Evolutionary conservation across 2,329 filamentous ascomycete genomes (phyloP).

Genomic region (Conoideocrella luteorostrata): DNA sequence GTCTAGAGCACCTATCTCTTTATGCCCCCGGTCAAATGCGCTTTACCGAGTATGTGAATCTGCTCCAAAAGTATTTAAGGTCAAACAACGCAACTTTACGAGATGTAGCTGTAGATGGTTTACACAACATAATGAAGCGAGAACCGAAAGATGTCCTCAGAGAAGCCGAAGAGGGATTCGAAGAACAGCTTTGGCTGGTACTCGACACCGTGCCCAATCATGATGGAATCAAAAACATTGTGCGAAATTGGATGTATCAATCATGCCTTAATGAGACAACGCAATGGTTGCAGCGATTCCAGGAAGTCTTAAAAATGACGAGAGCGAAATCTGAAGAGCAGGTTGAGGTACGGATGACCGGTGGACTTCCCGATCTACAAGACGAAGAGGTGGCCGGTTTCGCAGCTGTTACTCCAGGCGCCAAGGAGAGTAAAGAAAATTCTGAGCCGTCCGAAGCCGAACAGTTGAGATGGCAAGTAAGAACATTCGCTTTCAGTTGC

Average conservation of each 20-base stretch:
- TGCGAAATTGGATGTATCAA: constrained; percentile 90
- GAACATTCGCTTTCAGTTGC: constrained; percentile 87
- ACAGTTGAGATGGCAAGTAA: constrained; percentile 88
- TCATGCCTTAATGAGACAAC: constrained; percentile 74
- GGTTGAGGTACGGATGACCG: constrained; percentile 33
- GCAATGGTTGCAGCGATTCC: constrained; percentile 83
- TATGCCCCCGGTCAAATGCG: constrained; percentile 87
- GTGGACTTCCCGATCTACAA: constrained; percentile 67
- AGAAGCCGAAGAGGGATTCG: constrained; percentile 69
- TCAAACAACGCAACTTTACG: constrained; percentile 63
- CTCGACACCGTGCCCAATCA: constrained; percentile 73
- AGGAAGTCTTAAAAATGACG: constrained; percentile 83
- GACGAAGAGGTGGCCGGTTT: constrained; percentile 98
- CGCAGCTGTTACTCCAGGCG: constrained; percentile 62
- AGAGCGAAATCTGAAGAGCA: constrained; percentile 58
- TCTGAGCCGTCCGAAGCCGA: constrained; percentile 63
- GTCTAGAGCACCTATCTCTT: constrained; percentile 83
- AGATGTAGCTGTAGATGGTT: constrained; percentile 75
- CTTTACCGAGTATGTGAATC: constrained; percentile 74
- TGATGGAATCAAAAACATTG: constrained; percentile 75
- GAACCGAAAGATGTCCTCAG: constrained; percentile 76
- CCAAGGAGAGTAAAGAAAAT: constrained; percentile 45
- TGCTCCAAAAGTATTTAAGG: constrained; percentile 70
- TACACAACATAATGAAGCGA: constrained; percentile 93
- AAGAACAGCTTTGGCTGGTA: constrained; percentile 87